phyloP scores from a whole-genome alignment of 208 protist species.

The Crithidia sp. region DNA sequence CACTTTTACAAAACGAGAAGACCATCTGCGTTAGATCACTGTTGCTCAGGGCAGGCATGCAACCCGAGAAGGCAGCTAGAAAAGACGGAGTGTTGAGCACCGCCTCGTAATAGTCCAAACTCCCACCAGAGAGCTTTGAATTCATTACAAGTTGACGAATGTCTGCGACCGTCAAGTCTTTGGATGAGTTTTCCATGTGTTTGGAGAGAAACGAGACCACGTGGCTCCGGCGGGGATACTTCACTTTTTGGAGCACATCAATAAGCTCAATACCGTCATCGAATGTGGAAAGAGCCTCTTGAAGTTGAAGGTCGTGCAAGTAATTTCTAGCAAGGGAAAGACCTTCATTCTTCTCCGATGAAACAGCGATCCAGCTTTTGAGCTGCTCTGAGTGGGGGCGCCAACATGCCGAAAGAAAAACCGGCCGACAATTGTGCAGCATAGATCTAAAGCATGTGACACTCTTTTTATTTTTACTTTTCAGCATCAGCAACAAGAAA shows the following conservation, averaged over 20 bases:
- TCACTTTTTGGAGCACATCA: slow-evolving; percentile 20
- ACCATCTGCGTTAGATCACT: slow-evolving; percentile 20
- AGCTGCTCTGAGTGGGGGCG: slow-evolving; percentile 69
- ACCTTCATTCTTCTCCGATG: slow-evolving; percentile 28
- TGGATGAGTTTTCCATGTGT: slow-evolving; percentile 18
- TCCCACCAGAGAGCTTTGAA: slow-evolving; percentile 8
- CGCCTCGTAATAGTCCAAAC: slow-evolving; percentile 28
- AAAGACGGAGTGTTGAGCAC: slow-evolving; percentile 6
- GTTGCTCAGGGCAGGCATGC: slow-evolving; percentile 2
- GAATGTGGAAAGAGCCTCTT: slow-evolving; percentile 22
- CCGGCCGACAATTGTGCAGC: not conserved
- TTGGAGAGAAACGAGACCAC: slow-evolving; percentile 11
- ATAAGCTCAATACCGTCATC: slow-evolving; percentile 37
- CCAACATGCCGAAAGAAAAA: slow-evolving; percentile 44
- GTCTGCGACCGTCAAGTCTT: slow-evolving; percentile 8
- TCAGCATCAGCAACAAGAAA: not conserved
- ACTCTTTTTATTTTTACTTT: not conserved
- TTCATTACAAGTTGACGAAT: slow-evolving; percentile 17
- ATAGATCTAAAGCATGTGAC: not conserved
- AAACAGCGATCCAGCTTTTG: slow-evolving; percentile 56
- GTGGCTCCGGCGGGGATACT: slow-evolving; percentile 30
- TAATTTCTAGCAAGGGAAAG: slow-evolving; percentile 31
- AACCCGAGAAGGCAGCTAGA: slow-evolving; percentile 16
- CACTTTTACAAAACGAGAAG: slow-evolving; percentile 4
- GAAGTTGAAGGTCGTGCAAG: slow-evolving; percentile 27